Base-by-base conservation (phyloP, 2,329 filamentous ascomycete genomes). In the Teratosphaeria destructans region DNA sequence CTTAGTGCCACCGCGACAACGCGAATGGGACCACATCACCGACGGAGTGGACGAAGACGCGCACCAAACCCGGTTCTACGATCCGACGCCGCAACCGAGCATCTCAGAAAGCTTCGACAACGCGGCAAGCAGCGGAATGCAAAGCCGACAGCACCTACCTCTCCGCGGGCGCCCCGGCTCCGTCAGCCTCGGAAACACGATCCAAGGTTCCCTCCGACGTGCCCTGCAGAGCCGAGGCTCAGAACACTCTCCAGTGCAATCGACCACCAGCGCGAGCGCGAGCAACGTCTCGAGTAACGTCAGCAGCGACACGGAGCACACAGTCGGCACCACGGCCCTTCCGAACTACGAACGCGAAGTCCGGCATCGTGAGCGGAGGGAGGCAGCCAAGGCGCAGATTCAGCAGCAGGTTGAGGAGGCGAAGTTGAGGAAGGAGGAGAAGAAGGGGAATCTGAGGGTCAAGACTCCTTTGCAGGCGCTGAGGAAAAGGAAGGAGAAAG, bases 401-500 rank as follows among this genome's bases (percentile, higher is more conserved):
- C 64, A 74, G 66, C 55, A 73, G 70, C 65, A 69, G 19, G 69
- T 69, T 19, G 75, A 74, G 56, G 66, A 67, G 32, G 63, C 65
- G 3, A 64, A 61, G 19, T 52, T 62, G 5, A 71, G 69, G 52
- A 74, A 74, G 61, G 71, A 74, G 59, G 67, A 70, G 57, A 62
- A 68, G 55, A 72, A 73, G 52, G 69, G 72, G 26, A 72, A 49
- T n/a, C 10, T 71, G 52, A 73, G 74, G 58, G 70, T 69, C n/a
- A 73, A 75, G 61, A 71, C 75, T 43, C 70, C 75, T 5, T 66
- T 77, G 55, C 69, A 73, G 8, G 71, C 70, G 5, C 71, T 77
- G 60, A 70, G 66, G 57, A 68, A 67, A 59, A 65, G 67, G 62
- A 69, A 68, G 55, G 71, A 66, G 43, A 66, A 66, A 62, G 67